Evolutionary conservation across 2,329 filamentous ascomycete genomes (phyloP), one percentile per base, ranked within the genome.

Genomic region (Westerdykella aurantiaca): DNA sequence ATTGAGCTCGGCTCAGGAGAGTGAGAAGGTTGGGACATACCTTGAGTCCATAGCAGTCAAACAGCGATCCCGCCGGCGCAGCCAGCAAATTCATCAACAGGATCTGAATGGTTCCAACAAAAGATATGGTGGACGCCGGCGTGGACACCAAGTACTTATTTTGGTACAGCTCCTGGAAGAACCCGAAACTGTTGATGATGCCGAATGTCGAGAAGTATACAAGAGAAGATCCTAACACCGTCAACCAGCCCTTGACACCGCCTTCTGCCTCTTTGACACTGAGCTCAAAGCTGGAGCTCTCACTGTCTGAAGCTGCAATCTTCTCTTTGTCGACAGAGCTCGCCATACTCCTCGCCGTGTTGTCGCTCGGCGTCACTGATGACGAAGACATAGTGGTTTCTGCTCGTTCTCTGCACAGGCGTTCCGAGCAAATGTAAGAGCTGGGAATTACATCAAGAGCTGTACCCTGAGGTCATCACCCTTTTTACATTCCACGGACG

Each of bases 41-140:
- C 34, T 38, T 43, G 23, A 43, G 16, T 9, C 41, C 41, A 31
- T 37, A 38, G 18, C n/a, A 29, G 23, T 43, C 41, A 31, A 37
- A 43, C 22, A 42, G 31, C n/a, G 39, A 42, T n/a, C 41, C 41
- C 6, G 41, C 33, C 5, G 34, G 34, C 12, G 41, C 33, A 16
- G 41, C 41, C 18, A 43, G 21, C 12, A 38, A 13, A 34, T 43
- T 43, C 41, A 43, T 43, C 11, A 43, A 23, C 21, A 35, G 33
- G 33, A 35, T 35, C 17, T 35, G 33, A 16, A 35, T 35, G 33
- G 33, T 35, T 6, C 33, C 33, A 4, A 35, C 13, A 12, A 35
- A 35, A 9, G 33, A 35, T 14, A 35, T 35, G 9, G 33, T 35
- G 3, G 33, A 35, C 5, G 33, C n/a, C n/a, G 33, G 17, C n/a